Percentiles rank a stretch among this genome's conserved stretches.
phyloP scores from a whole-genome alignment of 2,329 filamentous ascomycete genomes.

The Curvularia lunata region DNA sequence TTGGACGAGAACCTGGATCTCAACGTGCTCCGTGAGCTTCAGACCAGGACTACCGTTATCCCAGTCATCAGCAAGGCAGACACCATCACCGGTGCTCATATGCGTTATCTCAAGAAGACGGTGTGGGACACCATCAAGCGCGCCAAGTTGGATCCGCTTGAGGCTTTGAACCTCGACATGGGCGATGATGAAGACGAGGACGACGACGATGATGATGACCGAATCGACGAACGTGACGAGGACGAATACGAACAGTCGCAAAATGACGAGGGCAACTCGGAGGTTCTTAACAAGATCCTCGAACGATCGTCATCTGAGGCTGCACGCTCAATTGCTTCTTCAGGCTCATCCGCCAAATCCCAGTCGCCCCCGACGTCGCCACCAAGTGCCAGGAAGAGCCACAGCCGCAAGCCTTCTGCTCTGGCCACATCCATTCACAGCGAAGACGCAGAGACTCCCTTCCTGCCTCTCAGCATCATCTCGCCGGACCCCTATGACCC shows the following conservation, averaged over 20 bases:
- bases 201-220: conserved; percentile 48
- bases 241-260: conserved; percentile 51
- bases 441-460: conserved; percentile 60
- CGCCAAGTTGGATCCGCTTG: conserved; percentile 85
- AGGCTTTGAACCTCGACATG: conserved; percentile 82
- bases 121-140: conserved; percentile 89
- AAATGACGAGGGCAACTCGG: conserved; percentile 42
- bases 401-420: conserved; percentile 51
- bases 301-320: conserved; percentile 49
- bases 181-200: conserved; percentile 68
- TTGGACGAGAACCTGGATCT: conserved; percentile 90
- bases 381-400: conserved; percentile 40
- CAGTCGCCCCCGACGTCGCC: conserved; percentile 45
- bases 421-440: conserved; percentile 49
- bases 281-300: conserved; percentile 48
- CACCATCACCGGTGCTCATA: conserved; percentile 93
- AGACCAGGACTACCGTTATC: conserved; percentile 93
- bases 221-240: conserved; percentile 59
- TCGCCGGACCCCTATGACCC: conserved; percentile 92
- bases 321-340: conserved; percentile 42
- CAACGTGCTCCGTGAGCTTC: conserved; percentile 83
- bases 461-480: conserved; percentile 89
- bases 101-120: conserved; percentile 87
- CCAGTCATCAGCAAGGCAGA: conserved; percentile 97
- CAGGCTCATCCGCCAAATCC: conserved; percentile 40